Evolutionary conservation across 495 filamentous ascomycete genomes (phyloP).

Genomic region (Penicillium verhagenii): DNA sequence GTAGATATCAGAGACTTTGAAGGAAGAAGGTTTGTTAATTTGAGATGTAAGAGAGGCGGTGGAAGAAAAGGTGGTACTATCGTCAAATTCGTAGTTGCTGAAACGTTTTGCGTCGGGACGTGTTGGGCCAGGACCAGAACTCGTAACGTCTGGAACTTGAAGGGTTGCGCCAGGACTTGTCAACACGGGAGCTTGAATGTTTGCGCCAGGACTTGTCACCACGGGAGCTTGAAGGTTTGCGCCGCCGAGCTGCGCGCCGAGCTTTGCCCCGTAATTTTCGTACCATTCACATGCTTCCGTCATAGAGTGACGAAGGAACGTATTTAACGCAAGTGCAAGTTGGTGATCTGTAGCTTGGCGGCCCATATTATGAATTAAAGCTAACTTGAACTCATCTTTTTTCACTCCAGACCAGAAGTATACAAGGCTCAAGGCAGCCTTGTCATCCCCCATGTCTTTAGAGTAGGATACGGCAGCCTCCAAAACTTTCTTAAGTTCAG

Average conservation of each 20-base stretch:
- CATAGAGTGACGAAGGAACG: constrained; percentile 12
- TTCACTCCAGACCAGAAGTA: constrained; percentile 21
- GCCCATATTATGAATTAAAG: constrained; percentile 18
- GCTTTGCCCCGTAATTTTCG: neutral
- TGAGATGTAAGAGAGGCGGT: constrained; percentile 35
- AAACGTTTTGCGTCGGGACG: neutral
- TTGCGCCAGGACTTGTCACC: too few relatives aligned
- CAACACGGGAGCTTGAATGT: too few relatives aligned
- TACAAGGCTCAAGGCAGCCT: constrained; percentile 14
- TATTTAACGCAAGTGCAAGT: constrained; percentile 13
- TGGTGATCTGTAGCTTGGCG: neutral
- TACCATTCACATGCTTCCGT: constrained; percentile 20
- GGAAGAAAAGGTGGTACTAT: constrained; percentile 45
- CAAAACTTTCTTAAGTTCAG: constrained; percentile 11
- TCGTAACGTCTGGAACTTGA: too few relatives aligned
- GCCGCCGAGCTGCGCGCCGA: too few relatives aligned
- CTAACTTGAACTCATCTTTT: constrained; percentile 22
- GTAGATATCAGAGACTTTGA: constrained; percentile 25
- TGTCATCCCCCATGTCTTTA: neutral
- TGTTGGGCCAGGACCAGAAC: too few relatives aligned
- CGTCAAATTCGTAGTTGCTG: constrained; percentile 29
- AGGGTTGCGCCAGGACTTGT: too few relatives aligned
- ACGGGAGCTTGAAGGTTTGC: too few relatives aligned
- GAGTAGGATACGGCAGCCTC: constrained; percentile 13
- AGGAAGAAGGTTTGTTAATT: constrained; percentile 14